Percentiles rank a stretch among this genome's conserved stretches.
Conservation (phyloP, 2,329 filamentous ascomycete genomes). For the Colletotrichum tropicicola region DNA sequence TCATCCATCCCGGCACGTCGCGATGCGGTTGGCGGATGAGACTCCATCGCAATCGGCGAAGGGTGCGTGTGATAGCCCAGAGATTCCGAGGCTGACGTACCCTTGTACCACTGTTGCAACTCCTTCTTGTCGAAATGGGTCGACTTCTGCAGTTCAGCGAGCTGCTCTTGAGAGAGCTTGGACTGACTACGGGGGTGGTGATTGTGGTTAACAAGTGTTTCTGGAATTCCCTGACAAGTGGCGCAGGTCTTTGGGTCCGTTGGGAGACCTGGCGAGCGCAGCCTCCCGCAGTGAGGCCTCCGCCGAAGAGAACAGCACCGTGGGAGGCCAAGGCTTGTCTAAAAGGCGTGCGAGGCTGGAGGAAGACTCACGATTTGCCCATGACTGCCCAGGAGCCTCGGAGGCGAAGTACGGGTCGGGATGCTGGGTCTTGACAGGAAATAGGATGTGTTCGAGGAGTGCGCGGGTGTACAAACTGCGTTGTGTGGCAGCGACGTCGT, state of each 20-base stretch:
- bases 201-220: background rate
- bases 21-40: background rate
- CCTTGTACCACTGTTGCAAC: conserved; percentile 99
- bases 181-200: conserved; percentile 77
- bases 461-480: background rate
- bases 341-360: background rate
- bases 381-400: conserved; percentile 37
- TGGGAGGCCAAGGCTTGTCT: too few relatives aligned
- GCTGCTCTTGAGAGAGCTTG: conserved; percentile 96
- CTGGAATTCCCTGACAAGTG: background rate
- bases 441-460: background rate
- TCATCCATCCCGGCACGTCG: background rate
- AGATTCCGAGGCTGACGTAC: conserved; percentile 57
- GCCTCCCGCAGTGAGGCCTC: too few relatives aligned
- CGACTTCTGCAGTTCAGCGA: conserved; percentile 92
- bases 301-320: too few relatives aligned
- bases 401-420: background rate
- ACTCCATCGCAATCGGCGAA: background rate
- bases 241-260: too few relatives aligned
- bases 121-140: conserved; percentile 99
- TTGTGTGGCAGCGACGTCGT: background rate
- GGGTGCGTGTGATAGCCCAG: background rate
- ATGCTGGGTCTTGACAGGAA: background rate
- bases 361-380: conserved; percentile 56
- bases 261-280: too few relatives aligned